Evolutionary conservation across 495 filamentous ascomycete genomes (phyloP), one percentile per base, ranked within the genome.

Genomic region (Hyphodiscus hymeniophilus): DNA sequence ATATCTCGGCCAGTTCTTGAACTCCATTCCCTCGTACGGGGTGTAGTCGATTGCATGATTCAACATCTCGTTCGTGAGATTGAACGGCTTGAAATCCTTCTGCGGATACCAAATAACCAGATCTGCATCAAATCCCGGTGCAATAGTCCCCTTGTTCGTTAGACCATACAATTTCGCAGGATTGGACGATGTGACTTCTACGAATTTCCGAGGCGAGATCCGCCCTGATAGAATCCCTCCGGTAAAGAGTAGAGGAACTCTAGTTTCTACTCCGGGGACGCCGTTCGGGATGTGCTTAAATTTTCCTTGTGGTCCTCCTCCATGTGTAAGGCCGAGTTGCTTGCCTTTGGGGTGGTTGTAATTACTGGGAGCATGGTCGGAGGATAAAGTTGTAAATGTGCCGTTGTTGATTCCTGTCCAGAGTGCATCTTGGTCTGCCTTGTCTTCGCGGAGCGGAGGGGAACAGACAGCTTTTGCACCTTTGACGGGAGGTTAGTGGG

Each of bases 161-260:
- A 80, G 55, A 0, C 72, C 75, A 52, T 80, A 78, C 34, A 76
- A 49, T 60, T 77, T 78, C 0, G 75, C 75, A 2, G 74, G 67
- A 49, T 80, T 76, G 0, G 70, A 65, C n/a, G 60, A 58, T 6
- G 73, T 74, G 3, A 80, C 41, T 56, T 76, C 67, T 7, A 78
- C 76, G 55, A 77, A 77, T 18, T 68, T 69, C 52, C 69, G 69
- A 79, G 58, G 3, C 68, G 64, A 2, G 42, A 47, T 33, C 34
- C 12, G 50, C 38, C 21, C 21, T 17, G 8, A 61, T 64, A 5
- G 63, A 59, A 36, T 52, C 47, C 36, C 52, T n/a, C n/a, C n/a
- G n/a, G n/a, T 50, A 58, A 68, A 68, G 0, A 72, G 38, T 12
- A 71, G 56, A 3, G 75, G 61, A 32, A 80, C 55, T 23, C 75